These are phyloP conservation scores for Dipodascus albidus DNA, from an alignment of 805 yeast species.

Conservation along the genomic window DNA sequence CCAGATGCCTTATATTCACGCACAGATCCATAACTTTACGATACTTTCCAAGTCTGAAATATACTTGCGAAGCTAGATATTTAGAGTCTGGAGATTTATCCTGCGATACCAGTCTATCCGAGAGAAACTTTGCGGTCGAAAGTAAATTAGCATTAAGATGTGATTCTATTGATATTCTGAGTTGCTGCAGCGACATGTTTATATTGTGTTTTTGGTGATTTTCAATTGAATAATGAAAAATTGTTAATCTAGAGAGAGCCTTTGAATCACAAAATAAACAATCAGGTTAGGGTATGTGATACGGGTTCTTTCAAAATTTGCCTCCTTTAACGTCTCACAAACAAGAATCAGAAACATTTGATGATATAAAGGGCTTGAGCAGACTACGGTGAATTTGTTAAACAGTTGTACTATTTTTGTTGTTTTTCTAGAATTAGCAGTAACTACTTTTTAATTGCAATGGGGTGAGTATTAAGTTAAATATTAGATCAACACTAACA, in stretches of 20 bases:
- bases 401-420: too few relatives aligned
- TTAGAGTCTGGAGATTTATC: constrained; percentile 45
- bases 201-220: too few relatives aligned
- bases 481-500: neutral
- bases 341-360: too few relatives aligned
- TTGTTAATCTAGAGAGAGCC: too few relatives aligned
- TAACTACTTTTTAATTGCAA: too few relatives aligned
- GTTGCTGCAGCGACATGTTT: neutral
- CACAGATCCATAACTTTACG: constrained; percentile 46
- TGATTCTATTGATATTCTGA: neutral
- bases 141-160: neutral
- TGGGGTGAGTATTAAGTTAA: neutral
- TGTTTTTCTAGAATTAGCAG: too few relatives aligned
- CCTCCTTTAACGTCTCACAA: too few relatives aligned
- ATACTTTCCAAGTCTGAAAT: constrained; percentile 45
- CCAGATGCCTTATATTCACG: constrained; percentile 38
- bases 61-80: constrained; percentile 61
- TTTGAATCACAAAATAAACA: neutral
- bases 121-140: constrained; percentile 60
- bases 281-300: neutral
- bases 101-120: constrained; percentile 66
- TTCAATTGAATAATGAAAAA: too few relatives aligned
- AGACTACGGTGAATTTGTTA: too few relatives aligned
- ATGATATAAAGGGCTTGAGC: too few relatives aligned
- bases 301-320: neutral